Percentiles rank a stretch among this genome's conserved stretches.
phyloP scores from a whole-genome alignment of 2,329 filamentous ascomycete genomes.

The Chaetomiaceae sp. region DNA sequence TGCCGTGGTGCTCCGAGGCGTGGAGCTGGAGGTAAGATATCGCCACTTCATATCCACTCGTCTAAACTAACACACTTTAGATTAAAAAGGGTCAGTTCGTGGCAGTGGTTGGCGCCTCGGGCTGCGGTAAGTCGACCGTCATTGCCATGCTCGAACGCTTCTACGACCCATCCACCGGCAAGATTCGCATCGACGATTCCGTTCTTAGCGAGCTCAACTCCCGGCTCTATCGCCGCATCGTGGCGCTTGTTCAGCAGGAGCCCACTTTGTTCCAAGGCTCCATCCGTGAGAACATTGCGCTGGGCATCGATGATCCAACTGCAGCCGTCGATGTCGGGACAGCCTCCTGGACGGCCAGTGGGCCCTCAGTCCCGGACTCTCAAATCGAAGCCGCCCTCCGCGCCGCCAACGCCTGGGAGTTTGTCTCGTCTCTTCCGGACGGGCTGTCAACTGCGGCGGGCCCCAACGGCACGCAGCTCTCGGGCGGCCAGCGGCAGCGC shows the following conservation, averaged over 20 bases:
- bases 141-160: constrained; percentile 48
- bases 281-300: constrained; percentile 52
- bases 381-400: constrained; percentile 47
- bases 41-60: constrained; percentile 18
- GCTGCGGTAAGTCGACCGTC: constrained; percentile 58
- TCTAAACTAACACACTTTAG: constrained; percentile 1
- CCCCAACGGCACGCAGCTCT: constrained; percentile 63
- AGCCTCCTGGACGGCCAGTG: background rate
- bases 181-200: constrained; percentile 36
- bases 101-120: constrained; percentile 54
- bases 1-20: constrained; percentile 38
- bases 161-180: constrained; percentile 35
- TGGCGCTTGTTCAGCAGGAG: constrained; percentile 43
- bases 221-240: constrained; percentile 42
- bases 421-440: constrained; percentile 52
- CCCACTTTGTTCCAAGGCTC: constrained; percentile 37
- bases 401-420: constrained; percentile 53
- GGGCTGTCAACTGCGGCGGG: constrained; percentile 62
- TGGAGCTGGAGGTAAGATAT: constrained; percentile 27
- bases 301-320: constrained; percentile 34
- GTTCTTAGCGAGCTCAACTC: constrained; percentile 35
- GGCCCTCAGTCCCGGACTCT: constrained; percentile 26
- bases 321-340: background rate
- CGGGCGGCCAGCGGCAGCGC: constrained; percentile 68
- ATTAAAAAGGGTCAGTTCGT: constrained; percentile 45